Base-by-base conservation (phyloP, 495 filamentous ascomycete genomes). In the Hypoxylon fuscum region DNA sequence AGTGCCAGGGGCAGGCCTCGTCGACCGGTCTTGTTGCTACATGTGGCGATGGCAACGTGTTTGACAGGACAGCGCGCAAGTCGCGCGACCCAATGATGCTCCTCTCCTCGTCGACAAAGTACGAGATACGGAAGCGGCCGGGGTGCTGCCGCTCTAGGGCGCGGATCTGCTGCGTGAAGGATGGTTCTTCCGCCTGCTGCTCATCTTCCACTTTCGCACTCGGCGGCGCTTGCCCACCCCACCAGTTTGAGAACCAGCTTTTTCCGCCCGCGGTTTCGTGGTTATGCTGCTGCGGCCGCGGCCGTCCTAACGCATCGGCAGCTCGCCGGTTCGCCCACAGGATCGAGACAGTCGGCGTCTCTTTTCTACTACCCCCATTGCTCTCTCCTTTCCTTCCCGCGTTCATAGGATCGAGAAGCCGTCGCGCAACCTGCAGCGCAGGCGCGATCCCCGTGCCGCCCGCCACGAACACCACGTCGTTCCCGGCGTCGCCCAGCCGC, bases 381-480 rank as follows among this genome's bases (percentile, higher is more conserved):
- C n/a, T 62, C 45, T 21, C 68, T 25, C 43, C 15, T 34, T 64
- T 22, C 50, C 58, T 5, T 62, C 22, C 22, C 5, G 50, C 60
- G 74, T n/a, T n/a, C n/a, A n/a, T n/a, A 70, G 29, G 57, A 64
- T 48, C 68, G 3, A 87, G 72, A 3, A 95, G 65, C 7, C 81
- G 82, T 54, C 86, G 75, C 31, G 85, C 90, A 20, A 87, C 82
- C 74, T 98, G 94, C 62, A 97, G 70, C 27, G 94, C 95, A 0
- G 94, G 91, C 18, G 91, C 92, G 71, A 98, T 95, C 0, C 94
- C 95, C 5, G 95, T 98, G 0, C 95, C 95, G 0, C 93, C 95
- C 11, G 94, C 95, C 27, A 97, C 77, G 72, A 98, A 97, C 2
- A 97, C 68, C 1, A 97, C 79, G 29, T n/a, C 12, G 1, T 68